Conservation (phyloP, 2,329 filamentous ascomycete species). For the Pseudogymnoascus sp. region DNA sequence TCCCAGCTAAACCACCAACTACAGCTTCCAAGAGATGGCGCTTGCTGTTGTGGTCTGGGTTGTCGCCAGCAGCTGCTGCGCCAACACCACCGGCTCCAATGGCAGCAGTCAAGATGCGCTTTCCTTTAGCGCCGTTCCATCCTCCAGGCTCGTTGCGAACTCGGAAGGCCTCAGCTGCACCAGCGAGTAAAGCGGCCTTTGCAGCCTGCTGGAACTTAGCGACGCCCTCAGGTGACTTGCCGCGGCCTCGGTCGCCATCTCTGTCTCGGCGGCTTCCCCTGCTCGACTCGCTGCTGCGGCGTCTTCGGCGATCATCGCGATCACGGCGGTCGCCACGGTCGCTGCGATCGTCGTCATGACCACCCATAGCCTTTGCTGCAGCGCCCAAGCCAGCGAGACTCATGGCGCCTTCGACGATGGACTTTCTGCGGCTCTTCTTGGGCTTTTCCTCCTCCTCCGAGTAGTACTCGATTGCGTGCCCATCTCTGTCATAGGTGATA, state of each 20-base stretch:
- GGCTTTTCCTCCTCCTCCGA: constrained; percentile 45
- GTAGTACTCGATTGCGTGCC: constrained; percentile 46
- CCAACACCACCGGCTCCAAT: constrained; percentile 80
- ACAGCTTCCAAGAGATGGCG: constrained; percentile 79
- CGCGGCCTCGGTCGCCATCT: constrained; percentile 32
- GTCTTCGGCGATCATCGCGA: constrained; percentile 35
- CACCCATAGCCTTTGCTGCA: constrained; percentile 52
- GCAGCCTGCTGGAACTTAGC: constrained; percentile 75
- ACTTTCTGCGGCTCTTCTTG: constrained; percentile 53
- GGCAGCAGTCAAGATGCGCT: constrained; percentile 82
- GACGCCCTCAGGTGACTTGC: constrained; percentile 41
- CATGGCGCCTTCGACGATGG: constrained; percentile 55
- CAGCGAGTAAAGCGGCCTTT: constrained; percentile 82
- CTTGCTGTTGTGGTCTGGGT: constrained; percentile 67
- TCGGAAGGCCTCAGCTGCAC: constrained; percentile 85
- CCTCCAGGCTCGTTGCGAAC: constrained; percentile 80
- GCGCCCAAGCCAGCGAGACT: constrained; percentile 54
- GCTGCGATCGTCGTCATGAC: constrained; percentile 26
- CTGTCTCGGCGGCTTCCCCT: constrained; percentile 42
- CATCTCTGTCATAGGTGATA: constrained; percentile 46
- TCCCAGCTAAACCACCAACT: constrained; percentile 78
- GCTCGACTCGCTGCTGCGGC: constrained; percentile 32
- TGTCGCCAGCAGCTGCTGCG: constrained; percentile 57
- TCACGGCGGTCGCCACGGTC: constrained; percentile 30
- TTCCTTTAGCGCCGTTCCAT: constrained; percentile 87